These are phyloP conservation scores for Kwoniella sp. DNA, from an alignment of 768 basidiomycete genomes.

Conservation along the genomic window DNA sequence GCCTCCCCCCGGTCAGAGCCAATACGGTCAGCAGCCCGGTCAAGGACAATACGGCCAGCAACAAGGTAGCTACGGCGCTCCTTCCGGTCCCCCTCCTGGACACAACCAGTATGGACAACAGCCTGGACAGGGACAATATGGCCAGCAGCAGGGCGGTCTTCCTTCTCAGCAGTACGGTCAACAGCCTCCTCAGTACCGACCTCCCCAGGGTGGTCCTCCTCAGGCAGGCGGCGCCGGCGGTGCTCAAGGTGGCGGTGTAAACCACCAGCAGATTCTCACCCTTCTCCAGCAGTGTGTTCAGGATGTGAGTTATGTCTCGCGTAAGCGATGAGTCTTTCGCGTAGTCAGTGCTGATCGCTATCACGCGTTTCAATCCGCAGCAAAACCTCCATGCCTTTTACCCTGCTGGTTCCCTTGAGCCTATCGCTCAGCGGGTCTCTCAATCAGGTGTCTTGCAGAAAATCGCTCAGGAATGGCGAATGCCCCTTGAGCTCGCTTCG, in stretches of 20 bases:
- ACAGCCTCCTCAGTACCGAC: conserved; percentile 41
- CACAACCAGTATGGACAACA: too few species aligned
- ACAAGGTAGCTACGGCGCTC: conserved; percentile 18
- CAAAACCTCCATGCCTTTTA: conserved; percentile 58
- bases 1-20: conserved; percentile 33
- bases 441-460: conserved; percentile 51
- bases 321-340: too few species aligned
- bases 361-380: too few species aligned
- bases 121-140: conserved; percentile 22
- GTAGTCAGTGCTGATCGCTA: too few species aligned
- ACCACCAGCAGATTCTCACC: conserved; percentile 37
- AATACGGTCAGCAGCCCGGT: conserved; percentile 35
- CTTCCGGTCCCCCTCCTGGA: conserved; percentile 22
- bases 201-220: conserved; percentile 32
- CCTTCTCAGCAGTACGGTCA: conserved; percentile 45
- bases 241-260: conserved; percentile 29
- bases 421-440: conserved; percentile 56
- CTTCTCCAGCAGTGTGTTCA: conserved; percentile 54
- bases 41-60: conserved; percentile 30
- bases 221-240: conserved; percentile 20
- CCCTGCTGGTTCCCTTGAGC: conserved; percentile 56
- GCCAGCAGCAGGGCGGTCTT: conserved; percentile 18
- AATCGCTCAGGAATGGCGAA: conserved; percentile 57
- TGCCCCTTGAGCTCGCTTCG: conserved; percentile 57
- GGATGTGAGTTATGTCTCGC: conserved; percentile 51